Base-by-base conservation (phyloP, 1,284 basidiomycete genomes). In the Coriolopsis trogii region DNA sequence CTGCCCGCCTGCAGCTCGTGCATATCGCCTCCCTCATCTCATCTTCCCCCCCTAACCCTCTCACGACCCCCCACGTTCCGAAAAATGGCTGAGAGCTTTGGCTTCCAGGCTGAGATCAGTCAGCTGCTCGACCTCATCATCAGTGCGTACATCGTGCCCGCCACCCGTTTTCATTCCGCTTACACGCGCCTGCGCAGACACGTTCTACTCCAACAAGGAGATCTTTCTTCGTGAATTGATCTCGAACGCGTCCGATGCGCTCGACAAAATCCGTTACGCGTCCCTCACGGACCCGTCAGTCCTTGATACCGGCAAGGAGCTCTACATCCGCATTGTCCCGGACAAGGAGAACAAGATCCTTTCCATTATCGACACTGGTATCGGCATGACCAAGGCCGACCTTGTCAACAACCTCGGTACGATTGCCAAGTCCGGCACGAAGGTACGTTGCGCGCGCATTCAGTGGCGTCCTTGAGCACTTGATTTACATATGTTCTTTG, bases 401-500 rank as follows among this genome's bases (percentile, higher is more conserved):
- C 82, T 95, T 68, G 94, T 97, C 74, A 98, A 97, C 87, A 99
- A 99, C 85, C 85, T 99, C 60, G 97, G 96, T 81, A 99, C 97
- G 53, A 99, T 99, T 71, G 96, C 96, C 77, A 99, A 96, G 82
- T 96, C 93, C 56, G 94, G 93, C 62, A 92, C 90, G 56, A 92
- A 95, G 79, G 89, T 87, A 49, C 37, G 31, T 12, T 44, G 16
- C n/a, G n/a, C n/a, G n/a, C n/a, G n/a, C n/a, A n/a, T n/a, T n/a
- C n/a, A n/a, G n/a, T n/a, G n/a, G n/a, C n/a, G n/a, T n/a, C n/a
- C n/a, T n/a, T n/a, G n/a, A n/a, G n/a, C n/a, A n/a, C n/a, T n/a
- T n/a, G n/a, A n/a, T n/a, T n/a, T n/a, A n/a, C n/a, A n/a, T n/a
- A n/a, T n/a, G n/a, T n/a, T n/a, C n/a, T n/a, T n/a, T n/a, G n/a